Evolutionary conservation across 768 basidiomycete species (phyloP), one percentile per base, ranked within the genome.

Genomic region (Xerocomus spinulosus): DNA sequence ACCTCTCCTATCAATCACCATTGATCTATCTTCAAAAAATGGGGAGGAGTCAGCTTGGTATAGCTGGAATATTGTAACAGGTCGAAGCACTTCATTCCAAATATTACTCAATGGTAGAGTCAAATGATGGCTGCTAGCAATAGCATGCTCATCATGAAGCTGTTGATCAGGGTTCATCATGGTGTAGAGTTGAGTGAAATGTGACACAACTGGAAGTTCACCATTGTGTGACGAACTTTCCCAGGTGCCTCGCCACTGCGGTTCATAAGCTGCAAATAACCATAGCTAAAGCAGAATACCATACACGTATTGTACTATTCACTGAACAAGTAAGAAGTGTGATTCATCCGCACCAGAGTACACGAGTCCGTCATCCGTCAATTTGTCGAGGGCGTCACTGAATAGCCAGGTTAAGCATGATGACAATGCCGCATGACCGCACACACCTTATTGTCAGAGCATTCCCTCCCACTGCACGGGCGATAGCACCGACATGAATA

Each of bases 331-430:
- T 29, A 75, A 70, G 65, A 82, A 86, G 57, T 90, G 88, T n/a
- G 78, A 85, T 52, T 92, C 90, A 58, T 92, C 85, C 33, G 83
- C 78, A 1, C 89, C 90, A 45, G 80, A 85, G 66, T 79, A 97
- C 47, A 94, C 74, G 53, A 78, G 68, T 0, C 93, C 93, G 1
- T 87, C 83, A 44, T 85, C 82, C 75, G 91, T 83, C 44, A 97
- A 74, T 43, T 68, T 66, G 54, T 93, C 88, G 54, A 94, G 69
- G 6, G 87, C 87, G 36, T 78, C 72, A 60, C 91, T 89, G 50
- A 36, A 48, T 17, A n/a, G 35, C 40, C 12, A 29, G 28, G 30
- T 43, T 52, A 44, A 51, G 29, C 23, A 3, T 17, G 41, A 29
- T 14, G 26, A 34, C 15, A 24, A 29, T 30, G 13, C 2, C 28